Evolutionary conservation across 345 rosid genomes (phyloP), one percentile per base, ranked within the genome.

Genomic region (Arabidopsis arenosa): DNA sequence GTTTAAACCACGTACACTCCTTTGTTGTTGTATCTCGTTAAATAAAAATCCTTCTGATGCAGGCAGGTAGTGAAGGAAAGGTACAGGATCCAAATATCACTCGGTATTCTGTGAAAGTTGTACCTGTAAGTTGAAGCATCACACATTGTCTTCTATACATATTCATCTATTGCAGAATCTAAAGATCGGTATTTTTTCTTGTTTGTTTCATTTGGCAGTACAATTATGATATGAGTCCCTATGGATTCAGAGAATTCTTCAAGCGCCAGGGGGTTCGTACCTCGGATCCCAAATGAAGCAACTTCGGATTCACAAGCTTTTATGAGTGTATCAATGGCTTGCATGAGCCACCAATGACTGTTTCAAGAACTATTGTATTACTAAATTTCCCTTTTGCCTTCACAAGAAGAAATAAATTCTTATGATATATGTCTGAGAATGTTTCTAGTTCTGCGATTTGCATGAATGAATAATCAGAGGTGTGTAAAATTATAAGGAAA

Each of bases 181-280:
- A 49, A 67, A 39, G 44, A 49, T 67, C 13, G 5, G 21, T 41
- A 43, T 18, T 37, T 40, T 52, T 68, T 33, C 13, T 54, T 63
- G 6, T 60, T 72, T 75, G 57, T 58, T 39, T 49, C 9, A 15
- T 63, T 48, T 63, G 75, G 26, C 89, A 92, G 99, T 92, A 89
- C 91, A 89, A 86, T 68, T 89, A 88, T 54, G 96, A 90, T 74
- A 74, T 71, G 75, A 95, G 97, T 72, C 84, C 88, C 0, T 95
- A 95, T 41, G 99, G 97, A 64, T 95, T 92, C 75, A 87, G 94
- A 89, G 99, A 95, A 60, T 92, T 80, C 83, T 92, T 92, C 90
- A 95, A 89, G 86, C 94, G 87, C 70, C 81, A 89, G 30, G 85
- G 87, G 7, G 78, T 92, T 71, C 81, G 59, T 36, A 40, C 84